Evolutionary conservation across 805 yeast species (phyloP).

Genomic region (Pichia heedii): DNA sequence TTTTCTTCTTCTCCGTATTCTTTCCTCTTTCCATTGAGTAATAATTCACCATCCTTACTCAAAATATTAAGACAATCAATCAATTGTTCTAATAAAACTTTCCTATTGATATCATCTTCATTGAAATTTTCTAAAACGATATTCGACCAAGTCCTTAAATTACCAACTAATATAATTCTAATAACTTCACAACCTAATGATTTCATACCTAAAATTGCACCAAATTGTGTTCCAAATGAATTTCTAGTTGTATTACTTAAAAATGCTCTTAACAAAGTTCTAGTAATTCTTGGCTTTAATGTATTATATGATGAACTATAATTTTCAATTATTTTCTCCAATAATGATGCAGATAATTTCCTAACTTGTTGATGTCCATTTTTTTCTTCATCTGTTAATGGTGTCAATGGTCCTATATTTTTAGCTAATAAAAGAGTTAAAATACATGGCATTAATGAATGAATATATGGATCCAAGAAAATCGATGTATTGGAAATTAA

Average conservation of each 20-base stretch:
- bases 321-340: constrained; percentile 66
- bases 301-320: constrained; percentile 85
- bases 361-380: constrained; percentile 52
- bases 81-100: constrained; percentile 35
- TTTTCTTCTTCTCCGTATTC: constrained; percentile 18
- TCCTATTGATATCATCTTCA: constrained; percentile 16
- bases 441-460: constrained; percentile 94
- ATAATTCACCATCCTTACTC: constrained; percentile 26
- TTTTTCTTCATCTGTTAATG: constrained; percentile 15
- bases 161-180: constrained; percentile 75
- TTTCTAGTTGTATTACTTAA: constrained; percentile 59
- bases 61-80: constrained; percentile 48
- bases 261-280: constrained; percentile 87
- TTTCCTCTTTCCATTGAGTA: constrained; percentile 9
- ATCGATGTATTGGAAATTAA: constrained; percentile 74
- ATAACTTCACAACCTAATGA: constrained; percentile 84
- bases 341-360: constrained; percentile 77
- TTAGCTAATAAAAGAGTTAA: constrained; percentile 84
- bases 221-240: constrained; percentile 85
- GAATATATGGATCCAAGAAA: constrained; percentile 90
- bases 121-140: constrained; percentile 36
- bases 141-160: constrained; percentile 70
- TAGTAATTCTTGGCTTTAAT: constrained; percentile 83
- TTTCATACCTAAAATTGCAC: constrained; percentile 77
- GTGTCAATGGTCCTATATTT: constrained; percentile 49